Conservation (phyloP, 495 filamentous ascomycete species). For the Pyronema domesticum region DNA sequence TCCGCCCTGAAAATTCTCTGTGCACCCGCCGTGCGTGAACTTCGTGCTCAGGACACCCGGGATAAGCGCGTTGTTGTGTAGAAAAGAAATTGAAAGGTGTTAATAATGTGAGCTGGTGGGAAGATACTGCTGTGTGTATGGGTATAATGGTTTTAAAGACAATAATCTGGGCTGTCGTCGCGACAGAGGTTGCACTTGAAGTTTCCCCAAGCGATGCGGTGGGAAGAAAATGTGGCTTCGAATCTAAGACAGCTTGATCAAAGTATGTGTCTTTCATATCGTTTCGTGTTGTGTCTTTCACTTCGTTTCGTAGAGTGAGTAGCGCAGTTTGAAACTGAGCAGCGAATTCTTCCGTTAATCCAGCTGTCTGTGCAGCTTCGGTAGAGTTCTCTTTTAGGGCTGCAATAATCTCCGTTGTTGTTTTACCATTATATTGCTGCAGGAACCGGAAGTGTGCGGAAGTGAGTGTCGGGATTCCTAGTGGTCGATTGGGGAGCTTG, state of each 20-base stretch:
- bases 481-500: neutral
- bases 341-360: neutral
- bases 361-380: neutral
- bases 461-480: neutral
- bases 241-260: neutral
- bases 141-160: constrained; percentile 7
- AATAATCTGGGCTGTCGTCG: constrained; percentile 10
- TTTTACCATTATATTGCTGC: neutral
- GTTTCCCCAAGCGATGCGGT: neutral
- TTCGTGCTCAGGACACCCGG: constrained; percentile 16
- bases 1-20: constrained; percentile 17
- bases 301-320: neutral
- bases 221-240: neutral
- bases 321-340: neutral
- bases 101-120: constrained; percentile 10
- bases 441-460: neutral
- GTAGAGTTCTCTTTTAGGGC: neutral
- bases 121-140: neutral
- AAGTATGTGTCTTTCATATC: neutral
- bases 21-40: constrained; percentile 17
- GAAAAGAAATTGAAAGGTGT: constrained; percentile 14
- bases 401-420: neutral
- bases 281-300: neutral
- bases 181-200: neutral
- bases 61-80: constrained; percentile 16